Conservation (phyloP, 441 rosid species). For the Biscutella laevigata region DNA sequence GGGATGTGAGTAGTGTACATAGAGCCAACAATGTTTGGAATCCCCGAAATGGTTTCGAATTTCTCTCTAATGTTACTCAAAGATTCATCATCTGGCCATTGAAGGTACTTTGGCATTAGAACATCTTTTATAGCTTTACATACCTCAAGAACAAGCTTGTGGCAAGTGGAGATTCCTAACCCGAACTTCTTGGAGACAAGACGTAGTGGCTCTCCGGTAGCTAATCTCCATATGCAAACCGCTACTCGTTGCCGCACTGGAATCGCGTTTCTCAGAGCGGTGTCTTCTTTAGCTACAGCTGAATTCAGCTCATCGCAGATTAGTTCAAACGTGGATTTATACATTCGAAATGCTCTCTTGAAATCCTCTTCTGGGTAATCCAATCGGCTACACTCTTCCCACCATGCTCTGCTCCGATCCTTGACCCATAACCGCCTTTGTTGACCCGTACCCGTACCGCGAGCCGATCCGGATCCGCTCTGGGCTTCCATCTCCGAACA, state of each 20-base stretch:
- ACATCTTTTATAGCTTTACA: constrained; percentile 58
- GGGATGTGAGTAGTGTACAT: constrained; percentile 74
- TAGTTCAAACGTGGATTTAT: constrained; percentile 48
- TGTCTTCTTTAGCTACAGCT: constrained; percentile 67
- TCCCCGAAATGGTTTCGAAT: constrained; percentile 43
- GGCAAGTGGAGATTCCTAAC: constrained; percentile 71
- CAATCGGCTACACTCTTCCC: constrained; percentile 64
- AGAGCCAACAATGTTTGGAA: constrained; percentile 57
- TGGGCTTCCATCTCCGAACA: constrained; percentile 16
- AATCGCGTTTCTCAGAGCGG: constrained; percentile 58
- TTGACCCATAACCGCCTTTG: constrained; percentile 70
- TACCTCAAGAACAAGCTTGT: constrained; percentile 62
- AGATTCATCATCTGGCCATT: constrained; percentile 59
- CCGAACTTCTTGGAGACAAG: constrained; percentile 71
- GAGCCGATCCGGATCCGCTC: constrained; percentile 27
- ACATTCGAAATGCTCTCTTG: constrained; percentile 62
- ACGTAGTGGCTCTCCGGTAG: constrained; percentile 66
- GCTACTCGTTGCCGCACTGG: constrained; percentile 77
- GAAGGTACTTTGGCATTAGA: constrained; percentile 58
- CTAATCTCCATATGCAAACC: constrained; percentile 68
- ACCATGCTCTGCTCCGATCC: constrained; percentile 65
- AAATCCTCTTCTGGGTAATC: constrained; percentile 64
- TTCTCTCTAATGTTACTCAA: constrained; percentile 37
- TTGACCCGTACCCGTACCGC: constrained; percentile 34
- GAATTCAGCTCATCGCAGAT: constrained; percentile 65